Base-by-base conservation (phyloP, 2,329 filamentous ascomycete species). In the Lomentospora prolificans region DNA sequence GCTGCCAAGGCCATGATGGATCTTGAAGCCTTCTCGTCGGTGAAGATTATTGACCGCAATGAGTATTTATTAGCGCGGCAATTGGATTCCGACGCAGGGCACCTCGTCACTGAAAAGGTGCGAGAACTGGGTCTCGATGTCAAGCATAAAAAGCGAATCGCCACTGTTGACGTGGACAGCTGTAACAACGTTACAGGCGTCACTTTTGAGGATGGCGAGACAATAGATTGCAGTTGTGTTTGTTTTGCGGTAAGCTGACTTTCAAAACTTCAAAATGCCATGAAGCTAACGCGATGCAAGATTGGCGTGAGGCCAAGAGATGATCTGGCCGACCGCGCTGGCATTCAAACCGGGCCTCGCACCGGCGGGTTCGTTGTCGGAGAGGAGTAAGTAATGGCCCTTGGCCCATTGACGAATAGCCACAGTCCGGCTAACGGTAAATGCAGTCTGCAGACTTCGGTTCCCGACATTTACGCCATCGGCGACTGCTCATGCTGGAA, bases 1-100 rank as follows among this genome's bases (percentile, higher is more conserved):
- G 90, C 90, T 2, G 90, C 89, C 31, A 94, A 95, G 64, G 90
- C 90, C 2, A 90, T 96, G 88, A 85, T 91, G 74, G 90, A 95
- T 65, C 73, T 96, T 7, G 78, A 87, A 62, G 80, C 84, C 53
- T 95, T 87, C 64, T 75, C 78, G 10, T 81, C 82, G 57, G 86
- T 96, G 53, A 87, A 84, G 61, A 73, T 96, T 7, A 82, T 96
- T 53, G 91, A 96, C 69, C 78, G 89, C 54, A 92, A 90, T 64
- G 72, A 80, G 61, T 96, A 89, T 87, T 85, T 95, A 0, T 69
- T 96, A 46, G 89, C 86, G 55, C 77, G 90, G 55, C 90, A 96
- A 64, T 72, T 96, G 1, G 90, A 96, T 65, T 77, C 75, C 7
- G 89, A 95, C 66, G 90, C 89, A 0, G 90, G 90, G 1, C 78